These are phyloP conservation scores for Teratosphaeriaceae sp. DNA, from an alignment of 2,329 filamentous ascomycete genomes.

Conservation along the genomic window DNA sequence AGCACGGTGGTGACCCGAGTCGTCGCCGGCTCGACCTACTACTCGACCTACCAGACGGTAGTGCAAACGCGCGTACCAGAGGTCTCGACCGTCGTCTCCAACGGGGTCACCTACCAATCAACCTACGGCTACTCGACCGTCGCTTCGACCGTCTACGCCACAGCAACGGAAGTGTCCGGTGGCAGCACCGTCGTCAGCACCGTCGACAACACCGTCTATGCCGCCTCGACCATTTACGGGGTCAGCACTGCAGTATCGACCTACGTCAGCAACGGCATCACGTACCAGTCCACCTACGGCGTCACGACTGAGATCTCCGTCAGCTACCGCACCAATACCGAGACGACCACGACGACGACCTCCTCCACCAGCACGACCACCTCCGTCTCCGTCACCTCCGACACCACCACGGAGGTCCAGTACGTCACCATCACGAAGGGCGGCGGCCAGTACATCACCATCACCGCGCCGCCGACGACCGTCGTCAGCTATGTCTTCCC, in stretches of 20 bases:
- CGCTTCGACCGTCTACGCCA: conserved; percentile 12
- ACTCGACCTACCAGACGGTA: neutral
- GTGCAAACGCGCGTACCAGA: neutral
- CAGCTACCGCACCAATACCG: conserved; percentile 16
- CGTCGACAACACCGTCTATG: conserved; percentile 7
- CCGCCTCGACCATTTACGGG: conserved; percentile 20
- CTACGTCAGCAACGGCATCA: conserved; percentile 20
- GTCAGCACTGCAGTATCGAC: conserved; percentile 20
- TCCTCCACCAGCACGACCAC: conserved; percentile 14
- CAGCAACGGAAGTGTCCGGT: neutral
- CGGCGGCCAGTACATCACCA: conserved; percentile 7
- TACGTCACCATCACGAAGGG: conserved; percentile 14
- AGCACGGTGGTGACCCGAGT: neutral
- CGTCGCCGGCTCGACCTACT: conserved; percentile 1
- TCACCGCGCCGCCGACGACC: conserved; percentile 9
- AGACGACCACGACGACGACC: conserved; percentile 6
- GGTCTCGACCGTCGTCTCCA: conserved; percentile 14
- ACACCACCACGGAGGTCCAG: neutral
- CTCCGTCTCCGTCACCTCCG: conserved; percentile 13
- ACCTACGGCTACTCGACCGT: conserved; percentile 20
- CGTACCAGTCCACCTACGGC: conserved; percentile 19
- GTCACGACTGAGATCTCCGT: conserved; percentile 21
- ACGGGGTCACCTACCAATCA: conserved; percentile 15
- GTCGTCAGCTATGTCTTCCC: conserved; percentile 8
- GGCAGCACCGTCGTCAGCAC: conserved; percentile 6